Evolutionary conservation across 768 basidiomycete genomes (phyloP).

Genomic region (Ramaria sp.): DNA sequence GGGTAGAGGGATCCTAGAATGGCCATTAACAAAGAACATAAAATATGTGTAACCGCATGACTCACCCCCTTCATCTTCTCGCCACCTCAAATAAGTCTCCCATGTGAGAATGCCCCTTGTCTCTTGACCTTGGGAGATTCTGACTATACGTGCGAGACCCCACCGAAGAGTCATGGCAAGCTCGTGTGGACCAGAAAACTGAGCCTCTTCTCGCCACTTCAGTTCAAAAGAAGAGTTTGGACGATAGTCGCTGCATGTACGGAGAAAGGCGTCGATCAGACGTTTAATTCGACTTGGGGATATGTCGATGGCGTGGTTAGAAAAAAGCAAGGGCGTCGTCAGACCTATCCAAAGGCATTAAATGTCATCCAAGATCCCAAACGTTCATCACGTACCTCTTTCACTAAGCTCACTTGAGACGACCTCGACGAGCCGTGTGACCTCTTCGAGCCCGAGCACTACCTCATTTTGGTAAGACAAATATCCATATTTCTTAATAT

Average conservation of each 20-base stretch:
- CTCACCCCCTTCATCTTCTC: slow-evolving; percentile 73
- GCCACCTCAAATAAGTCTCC: slow-evolving; percentile 76
- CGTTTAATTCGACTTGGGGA: slow-evolving; percentile 61
- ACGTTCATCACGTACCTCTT: slow-evolving; percentile 31
- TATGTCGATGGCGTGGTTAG: slow-evolving; percentile 77
- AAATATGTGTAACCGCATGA: slow-evolving; percentile 13
- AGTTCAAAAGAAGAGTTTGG: slow-evolving; percentile 8
- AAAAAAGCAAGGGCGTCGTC: slow-evolving; percentile 87
- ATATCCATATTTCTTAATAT: slow-evolving; percentile 52
- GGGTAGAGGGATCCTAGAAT: slow-evolving; percentile 52
- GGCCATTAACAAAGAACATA: slow-evolving; percentile 8
- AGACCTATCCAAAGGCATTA: slow-evolving; percentile 27
- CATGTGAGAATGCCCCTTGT: slow-evolving; percentile 79
- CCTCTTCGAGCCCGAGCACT: slow-evolving; percentile 64
- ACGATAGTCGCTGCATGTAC: slow-evolving; percentile 12
- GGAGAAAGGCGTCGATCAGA: slow-evolving; percentile 73
- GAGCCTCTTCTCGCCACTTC: slow-evolving; percentile 68
- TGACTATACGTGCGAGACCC: slow-evolving; percentile 73
- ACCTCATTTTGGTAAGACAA: slow-evolving; percentile 64
- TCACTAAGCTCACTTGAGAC: slow-evolving; percentile 59
- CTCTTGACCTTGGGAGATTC: slow-evolving; percentile 57
- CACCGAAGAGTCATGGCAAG: slow-evolving; percentile 89
- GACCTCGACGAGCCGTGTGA: slow-evolving; percentile 59
- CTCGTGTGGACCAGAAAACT: slow-evolving; percentile 77
- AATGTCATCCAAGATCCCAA: not conserved